phyloP scores from a whole-genome alignment of 495 filamentous ascomycete genomes.

The Evernia prunastri region DNA sequence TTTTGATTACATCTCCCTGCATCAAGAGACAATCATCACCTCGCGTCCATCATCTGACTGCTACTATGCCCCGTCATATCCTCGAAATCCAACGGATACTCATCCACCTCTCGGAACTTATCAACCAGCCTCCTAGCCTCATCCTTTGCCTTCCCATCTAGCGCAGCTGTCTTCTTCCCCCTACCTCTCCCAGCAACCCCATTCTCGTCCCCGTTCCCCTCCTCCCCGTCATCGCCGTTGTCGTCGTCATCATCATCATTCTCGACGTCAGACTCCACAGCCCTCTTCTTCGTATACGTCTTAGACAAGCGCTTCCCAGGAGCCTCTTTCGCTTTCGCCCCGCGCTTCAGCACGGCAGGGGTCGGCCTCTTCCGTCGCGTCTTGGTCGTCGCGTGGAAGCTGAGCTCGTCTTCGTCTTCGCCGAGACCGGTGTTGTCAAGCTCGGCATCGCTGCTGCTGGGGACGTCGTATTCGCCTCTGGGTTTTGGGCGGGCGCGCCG shows the following conservation, averaged over 20 bases:
- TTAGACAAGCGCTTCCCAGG: constrained; percentile 10
- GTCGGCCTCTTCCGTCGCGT: constrained; percentile 14
- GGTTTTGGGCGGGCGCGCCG: constrained; percentile 19
- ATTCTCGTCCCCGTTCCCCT: neutral
- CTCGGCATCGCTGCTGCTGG: constrained; percentile 27
- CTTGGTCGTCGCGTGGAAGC: constrained; percentile 18
- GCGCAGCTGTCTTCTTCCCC: neutral
- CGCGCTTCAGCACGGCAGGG: neutral
- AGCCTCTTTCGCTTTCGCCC: constrained; percentile 9
- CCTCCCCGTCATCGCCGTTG: neutral
- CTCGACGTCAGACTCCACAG: constrained; percentile 11
- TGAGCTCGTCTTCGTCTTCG: constrained; percentile 28
- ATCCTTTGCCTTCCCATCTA: constrained; percentile 17
- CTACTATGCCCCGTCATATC: constrained; percentile 37
- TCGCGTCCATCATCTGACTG: constrained; percentile 32
- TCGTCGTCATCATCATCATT: constrained; percentile 3
- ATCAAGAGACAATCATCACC: constrained; percentile 22
- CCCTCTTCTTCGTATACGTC: constrained; percentile 22
- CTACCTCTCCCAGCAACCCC: constrained; percentile 1
- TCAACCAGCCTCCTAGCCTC: constrained; percentile 25
- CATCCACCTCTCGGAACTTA: constrained; percentile 56
- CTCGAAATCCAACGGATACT: constrained; percentile 59
- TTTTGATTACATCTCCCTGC: neutral
- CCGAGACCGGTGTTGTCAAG: constrained; percentile 17
- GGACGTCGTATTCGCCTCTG: constrained; percentile 21